phyloP scores from a whole-genome alignment of 78 protist genomes.

The Creolimax fragrantissima region DNA sequence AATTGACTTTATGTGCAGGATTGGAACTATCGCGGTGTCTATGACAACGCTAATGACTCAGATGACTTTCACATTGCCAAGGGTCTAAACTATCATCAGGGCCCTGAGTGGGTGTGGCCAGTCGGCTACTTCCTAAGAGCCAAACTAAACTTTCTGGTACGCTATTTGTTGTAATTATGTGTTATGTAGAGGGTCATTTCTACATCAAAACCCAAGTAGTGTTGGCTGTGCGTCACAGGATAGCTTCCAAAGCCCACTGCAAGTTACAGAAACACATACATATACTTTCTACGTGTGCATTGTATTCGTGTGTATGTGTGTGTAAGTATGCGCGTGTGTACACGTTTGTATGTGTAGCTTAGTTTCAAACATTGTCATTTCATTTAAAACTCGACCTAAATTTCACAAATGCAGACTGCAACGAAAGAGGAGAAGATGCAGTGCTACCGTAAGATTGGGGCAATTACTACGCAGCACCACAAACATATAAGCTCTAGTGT shows the following conservation, averaged over 20 bases:
- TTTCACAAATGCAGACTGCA: no score
- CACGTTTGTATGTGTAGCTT: no score
- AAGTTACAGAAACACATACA: no score
- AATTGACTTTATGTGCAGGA: not conserved
- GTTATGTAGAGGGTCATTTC: not conserved
- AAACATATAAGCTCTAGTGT: not conserved
- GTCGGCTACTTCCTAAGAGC: conserved; percentile 55
- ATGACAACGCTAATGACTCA: conserved; percentile 63
- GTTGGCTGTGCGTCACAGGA: no score
- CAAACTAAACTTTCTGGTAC: not conserved
- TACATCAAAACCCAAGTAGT: no score
- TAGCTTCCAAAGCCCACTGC: no score
- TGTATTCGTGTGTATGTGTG: not conserved
- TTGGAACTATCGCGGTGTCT: conserved; percentile 59
- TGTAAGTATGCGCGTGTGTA: no score
- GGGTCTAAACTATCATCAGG: conserved; percentile 88
- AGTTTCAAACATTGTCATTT: no score
- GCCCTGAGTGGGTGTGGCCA: conserved; percentile 79
- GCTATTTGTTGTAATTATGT: not conserved
- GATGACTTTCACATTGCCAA: conserved; percentile 44
- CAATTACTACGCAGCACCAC: not conserved
- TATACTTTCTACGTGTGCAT: no score
- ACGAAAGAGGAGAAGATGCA: not conserved
- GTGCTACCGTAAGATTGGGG: not conserved
- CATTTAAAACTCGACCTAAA: no score